These are phyloP conservation scores for Pythium folliculosum DNA, from an alignment of 352 stramenopile genomes.

Conservation along the genomic window DNA sequence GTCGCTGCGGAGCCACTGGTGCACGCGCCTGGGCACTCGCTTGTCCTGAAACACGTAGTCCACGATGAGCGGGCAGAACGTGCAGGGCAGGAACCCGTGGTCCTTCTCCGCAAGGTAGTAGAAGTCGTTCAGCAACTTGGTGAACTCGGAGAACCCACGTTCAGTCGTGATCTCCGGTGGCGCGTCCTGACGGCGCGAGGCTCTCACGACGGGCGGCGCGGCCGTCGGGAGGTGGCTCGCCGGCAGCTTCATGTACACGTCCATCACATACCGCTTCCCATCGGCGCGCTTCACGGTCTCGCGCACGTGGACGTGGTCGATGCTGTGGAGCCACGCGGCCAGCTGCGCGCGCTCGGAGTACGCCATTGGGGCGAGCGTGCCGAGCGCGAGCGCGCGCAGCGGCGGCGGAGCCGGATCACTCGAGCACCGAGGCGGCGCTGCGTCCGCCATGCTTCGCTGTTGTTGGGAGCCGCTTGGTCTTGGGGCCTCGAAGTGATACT, in stretches of 20 bases:
- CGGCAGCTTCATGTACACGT: neutral
- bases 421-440: too few species aligned
- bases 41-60: neutral
- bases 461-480: too few species aligned
- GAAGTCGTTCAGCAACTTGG: neutral
- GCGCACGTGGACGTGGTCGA: neutral
- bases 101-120: neutral
- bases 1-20: neutral
- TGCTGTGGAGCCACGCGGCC: neutral
- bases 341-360: neutral
- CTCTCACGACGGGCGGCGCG: neutral
- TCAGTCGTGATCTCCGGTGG: neutral
- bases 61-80: neutral
- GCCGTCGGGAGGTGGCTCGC: neutral
- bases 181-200: neutral
- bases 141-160: conserved; percentile 5
- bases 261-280: neutral
- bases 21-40: neutral
- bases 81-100: neutral
- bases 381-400: neutral
- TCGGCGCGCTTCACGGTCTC: neutral
- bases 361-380: neutral
- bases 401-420: too few species aligned
- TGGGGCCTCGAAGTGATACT: too few species aligned
- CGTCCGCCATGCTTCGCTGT: too few species aligned